phyloP scores from a whole-genome alignment of 768 basidiomycete genomes.

The Holtermannia corniformis region DNA sequence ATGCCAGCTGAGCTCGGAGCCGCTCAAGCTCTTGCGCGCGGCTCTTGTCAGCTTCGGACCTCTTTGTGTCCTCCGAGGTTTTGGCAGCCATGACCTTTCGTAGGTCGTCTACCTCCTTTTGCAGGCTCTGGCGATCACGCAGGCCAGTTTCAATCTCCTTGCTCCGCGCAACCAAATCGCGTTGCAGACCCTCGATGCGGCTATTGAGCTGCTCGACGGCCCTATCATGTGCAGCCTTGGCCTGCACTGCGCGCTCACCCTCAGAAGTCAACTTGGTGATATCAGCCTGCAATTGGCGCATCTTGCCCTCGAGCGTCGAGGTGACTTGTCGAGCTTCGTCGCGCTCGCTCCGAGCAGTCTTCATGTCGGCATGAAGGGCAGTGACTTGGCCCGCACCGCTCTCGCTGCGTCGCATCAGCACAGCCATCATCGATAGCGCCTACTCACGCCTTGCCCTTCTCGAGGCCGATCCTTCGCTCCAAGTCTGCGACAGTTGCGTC shows the following conservation, averaged over 20 bases:
- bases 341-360: constrained; percentile 65
- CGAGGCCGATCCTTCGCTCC: constrained; percentile 59
- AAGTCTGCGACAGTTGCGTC: constrained; percentile 58
- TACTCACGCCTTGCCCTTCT: constrained; percentile 57
- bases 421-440: not conserved
- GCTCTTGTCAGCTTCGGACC: constrained; percentile 73
- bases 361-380: constrained; percentile 57
- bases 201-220: constrained; percentile 14
- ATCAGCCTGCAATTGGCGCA: constrained; percentile 46
- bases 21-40: constrained; percentile 72
- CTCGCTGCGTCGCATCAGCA: constrained; percentile 47
- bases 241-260: constrained; percentile 7
- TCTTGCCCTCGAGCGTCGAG: constrained; percentile 65
- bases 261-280: constrained; percentile 17
- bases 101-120: constrained; percentile 76
- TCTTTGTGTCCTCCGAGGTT: constrained; percentile 71
- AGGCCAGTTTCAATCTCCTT: constrained; percentile 39
- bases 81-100: constrained; percentile 75
- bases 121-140: constrained; percentile 48
- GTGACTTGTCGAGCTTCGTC: constrained; percentile 69
- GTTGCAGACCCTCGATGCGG: constrained; percentile 44
- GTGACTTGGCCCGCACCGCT: constrained; percentile 46
- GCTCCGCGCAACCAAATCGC: constrained; percentile 45
- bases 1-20: constrained; percentile 55
- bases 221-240: constrained; percentile 14